Evolutionary conservation across 2,329 filamentous ascomycete genomes (phyloP).

Genomic region (Cladosporium halotolerans): DNA sequence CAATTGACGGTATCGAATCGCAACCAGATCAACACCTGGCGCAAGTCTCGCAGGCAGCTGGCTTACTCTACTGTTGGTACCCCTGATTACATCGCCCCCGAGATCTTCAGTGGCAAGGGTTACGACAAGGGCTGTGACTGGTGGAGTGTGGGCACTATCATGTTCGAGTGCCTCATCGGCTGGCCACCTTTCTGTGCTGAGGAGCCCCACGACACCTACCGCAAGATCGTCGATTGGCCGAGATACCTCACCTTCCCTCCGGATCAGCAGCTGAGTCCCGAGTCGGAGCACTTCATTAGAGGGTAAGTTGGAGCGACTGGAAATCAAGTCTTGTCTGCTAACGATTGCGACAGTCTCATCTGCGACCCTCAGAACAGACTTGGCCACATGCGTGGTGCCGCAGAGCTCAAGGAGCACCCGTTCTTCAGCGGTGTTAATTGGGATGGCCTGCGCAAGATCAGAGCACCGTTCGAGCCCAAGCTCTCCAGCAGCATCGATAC

Average conservation of each 20-base stretch:
- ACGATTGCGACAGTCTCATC: conserved; percentile 59
- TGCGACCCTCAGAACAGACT: conserved; percentile 91
- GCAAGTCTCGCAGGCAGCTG: conserved; percentile 89
- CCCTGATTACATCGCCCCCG: conserved; percentile 95
- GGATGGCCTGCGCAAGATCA: conserved; percentile 84
- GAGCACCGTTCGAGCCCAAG: conserved; percentile 92
- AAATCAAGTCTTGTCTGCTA: not conserved
- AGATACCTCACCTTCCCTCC: conserved; percentile 94
- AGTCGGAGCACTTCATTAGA: conserved; percentile 88
- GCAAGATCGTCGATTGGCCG: conserved; percentile 98
- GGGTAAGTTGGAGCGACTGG: conserved; percentile 55
- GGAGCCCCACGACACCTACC: conserved; percentile 94
- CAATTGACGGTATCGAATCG: conserved; percentile 97
- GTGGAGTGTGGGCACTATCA: conserved; percentile 98
- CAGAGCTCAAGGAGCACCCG: conserved; percentile 86
- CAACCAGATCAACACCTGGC: conserved; percentile 97
- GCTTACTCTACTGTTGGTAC: conserved; percentile 98
- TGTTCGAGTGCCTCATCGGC: conserved; percentile 98
- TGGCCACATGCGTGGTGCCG: conserved; percentile 71
- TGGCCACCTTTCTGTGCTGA: conserved; percentile 99
- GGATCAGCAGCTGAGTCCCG: conserved; percentile 79
- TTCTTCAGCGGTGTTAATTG: conserved; percentile 98
- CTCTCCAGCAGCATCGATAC: conserved; percentile 91
- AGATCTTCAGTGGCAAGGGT: conserved; percentile 94
- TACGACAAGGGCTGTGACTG: conserved; percentile 98